Evolutionary conservation across 805 yeast genomes (phyloP).

Genomic region (Kodamaea neixiangensis): DNA sequence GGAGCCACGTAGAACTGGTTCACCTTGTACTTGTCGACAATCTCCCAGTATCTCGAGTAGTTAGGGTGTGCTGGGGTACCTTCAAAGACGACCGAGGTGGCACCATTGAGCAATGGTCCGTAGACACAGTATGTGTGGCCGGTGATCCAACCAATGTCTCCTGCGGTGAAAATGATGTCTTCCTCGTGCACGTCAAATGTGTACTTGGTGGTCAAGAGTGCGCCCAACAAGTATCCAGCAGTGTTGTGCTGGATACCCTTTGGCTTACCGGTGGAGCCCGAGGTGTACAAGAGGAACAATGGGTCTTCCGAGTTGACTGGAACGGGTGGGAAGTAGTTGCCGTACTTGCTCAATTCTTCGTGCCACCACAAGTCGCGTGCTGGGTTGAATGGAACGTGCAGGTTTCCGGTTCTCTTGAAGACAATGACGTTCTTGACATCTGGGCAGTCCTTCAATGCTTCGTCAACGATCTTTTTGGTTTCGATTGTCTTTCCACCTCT

Average conservation of each 20-base stretch:
- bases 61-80: conserved; percentile 98
- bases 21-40: conserved; percentile 86
- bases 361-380: conserved; percentile 97
- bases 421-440: conserved; percentile 82
- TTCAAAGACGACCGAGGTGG: conserved; percentile 91
- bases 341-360: conserved; percentile 77
- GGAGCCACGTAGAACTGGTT: conserved; percentile 98
- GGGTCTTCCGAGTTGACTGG: conserved; percentile 94
- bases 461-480: conserved; percentile 94
- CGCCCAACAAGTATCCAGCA: conserved; percentile 93
- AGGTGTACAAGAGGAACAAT: conserved; percentile 89
- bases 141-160: conserved; percentile 99
- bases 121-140: conserved; percentile 96
- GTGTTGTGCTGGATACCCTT: conserved; percentile 97
- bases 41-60: conserved; percentile 95
- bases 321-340: conserved; percentile 83
- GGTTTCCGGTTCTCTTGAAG: conserved; percentile 81
- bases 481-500: conserved; percentile 94
- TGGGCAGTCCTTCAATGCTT: conserved; percentile 77
- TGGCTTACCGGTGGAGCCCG: conserved; percentile 98
- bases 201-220: conserved; percentile 86
- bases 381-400: conserved; percentile 66
- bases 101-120: conserved; percentile 87
- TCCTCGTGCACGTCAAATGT: conserved; percentile 90
- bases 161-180: conserved; percentile 92